Percentiles rank a stretch among this genome's conserved stretches.
These are phyloP conservation scores for Laetiporus sulphureus DNA, from an alignment of 1,284 basidiomycete genomes.

Conservation along the genomic window DNA sequence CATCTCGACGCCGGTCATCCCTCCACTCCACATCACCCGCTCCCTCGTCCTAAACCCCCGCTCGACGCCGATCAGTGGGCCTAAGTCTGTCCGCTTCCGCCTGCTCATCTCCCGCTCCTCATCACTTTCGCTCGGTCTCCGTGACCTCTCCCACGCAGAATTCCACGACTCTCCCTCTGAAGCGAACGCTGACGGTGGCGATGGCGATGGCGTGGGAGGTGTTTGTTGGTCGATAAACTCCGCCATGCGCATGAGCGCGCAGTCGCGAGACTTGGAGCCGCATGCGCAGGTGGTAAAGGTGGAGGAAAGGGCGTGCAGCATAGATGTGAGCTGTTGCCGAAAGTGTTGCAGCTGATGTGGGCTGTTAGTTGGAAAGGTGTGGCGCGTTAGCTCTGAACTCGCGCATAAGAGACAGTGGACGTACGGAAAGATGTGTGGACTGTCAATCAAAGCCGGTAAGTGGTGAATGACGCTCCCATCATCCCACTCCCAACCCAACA, in stretches of 20 bases:
- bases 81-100: constrained; percentile 44
- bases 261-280: constrained; percentile 51
- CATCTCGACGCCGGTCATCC: constrained; percentile 59
- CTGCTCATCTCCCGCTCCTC: background rate
- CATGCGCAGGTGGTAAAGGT: constrained; percentile 80
- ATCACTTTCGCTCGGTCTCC: constrained; percentile 8
- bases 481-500: constrained; percentile 96
- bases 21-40: constrained; percentile 44
- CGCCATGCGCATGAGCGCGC: constrained; percentile 62
- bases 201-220: constrained; percentile 23
- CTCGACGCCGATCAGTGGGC: constrained; percentile 60
- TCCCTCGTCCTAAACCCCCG: constrained; percentile 63
- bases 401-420: constrained; percentile 25
- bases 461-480: constrained; percentile 85
- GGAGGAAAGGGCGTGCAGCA: constrained; percentile 67
- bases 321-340: constrained; percentile 58
- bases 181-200: constrained; percentile 17
- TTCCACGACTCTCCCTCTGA: constrained; percentile 11
- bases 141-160: constrained; percentile 1
- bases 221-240: constrained; percentile 49
- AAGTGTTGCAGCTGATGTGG: constrained; percentile 47
- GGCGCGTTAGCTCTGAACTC: constrained; percentile 16
- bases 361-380: too few relatives aligned
- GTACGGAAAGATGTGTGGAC: constrained; percentile 49
- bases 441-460: constrained; percentile 64